Percentiles rank a stretch among this genome's conserved stretches.
Conservation (phyloP, 2,329 filamentous ascomycete genomes). For the Akanthomyces uredinophilus region DNA sequence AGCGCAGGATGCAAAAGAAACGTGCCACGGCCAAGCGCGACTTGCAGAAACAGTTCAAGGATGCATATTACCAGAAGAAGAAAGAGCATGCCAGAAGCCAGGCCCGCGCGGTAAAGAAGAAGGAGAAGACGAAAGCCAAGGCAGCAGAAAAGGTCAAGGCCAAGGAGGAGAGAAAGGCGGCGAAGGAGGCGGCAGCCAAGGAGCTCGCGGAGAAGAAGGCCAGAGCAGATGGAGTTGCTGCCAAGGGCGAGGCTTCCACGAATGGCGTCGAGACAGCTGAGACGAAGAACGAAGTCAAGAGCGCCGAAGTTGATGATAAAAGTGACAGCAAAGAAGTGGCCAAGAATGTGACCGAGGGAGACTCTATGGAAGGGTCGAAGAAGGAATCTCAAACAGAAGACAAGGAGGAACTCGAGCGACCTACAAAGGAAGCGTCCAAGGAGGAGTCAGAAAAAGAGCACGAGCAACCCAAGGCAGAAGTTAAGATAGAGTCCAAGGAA, state of each 20-base stretch:
- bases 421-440: conserved; percentile 19
- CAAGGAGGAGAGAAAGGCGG: background rate
- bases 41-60: conserved; percentile 26
- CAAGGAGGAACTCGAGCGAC: conserved; percentile 29
- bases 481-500: conserved; percentile 15
- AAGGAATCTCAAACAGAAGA: background rate
- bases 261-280: conserved; percentile 18
- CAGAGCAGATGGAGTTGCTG: conserved; percentile 19
- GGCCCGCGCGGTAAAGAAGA: conserved; percentile 48
- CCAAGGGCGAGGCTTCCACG: conserved; percentile 18
- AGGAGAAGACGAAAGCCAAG: conserved; percentile 57
- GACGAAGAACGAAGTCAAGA: conserved; percentile 31
- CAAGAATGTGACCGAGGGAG: background rate
- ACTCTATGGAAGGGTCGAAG: background rate
- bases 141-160: conserved; percentile 9
- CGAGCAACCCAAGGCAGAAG: conserved; percentile 34
- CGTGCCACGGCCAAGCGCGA: conserved; percentile 37
- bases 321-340: conserved; percentile 33
- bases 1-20: conserved; percentile 23
- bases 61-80: conserved; percentile 31
- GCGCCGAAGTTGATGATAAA: conserved; percentile 14
- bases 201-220: background rate
- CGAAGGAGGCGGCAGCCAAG: conserved; percentile 2
- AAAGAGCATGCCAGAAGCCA: conserved; percentile 32
- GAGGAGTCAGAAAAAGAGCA: conserved; percentile 20